Evolutionary conservation across 371 early-diverging fungal species (phyloP).

Genomic region (Neoconidiobolus thromboides): DNA sequence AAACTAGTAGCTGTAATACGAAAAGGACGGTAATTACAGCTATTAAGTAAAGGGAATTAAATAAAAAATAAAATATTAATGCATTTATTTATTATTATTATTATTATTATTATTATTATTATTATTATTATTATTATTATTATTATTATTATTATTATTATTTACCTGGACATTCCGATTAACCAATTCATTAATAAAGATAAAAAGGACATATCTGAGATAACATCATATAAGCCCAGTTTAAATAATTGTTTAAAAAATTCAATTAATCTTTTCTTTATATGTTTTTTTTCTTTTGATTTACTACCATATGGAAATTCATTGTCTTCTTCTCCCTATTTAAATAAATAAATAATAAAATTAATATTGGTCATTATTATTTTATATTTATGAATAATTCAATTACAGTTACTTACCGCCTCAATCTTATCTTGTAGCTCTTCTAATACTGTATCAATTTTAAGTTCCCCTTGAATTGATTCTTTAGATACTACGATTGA

Average conservation of each 20-base stretch:
- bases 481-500: too few species aligned
- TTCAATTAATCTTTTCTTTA: neutral
- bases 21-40: constrained; percentile 67
- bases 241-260: neutral
- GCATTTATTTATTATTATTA: neutral
- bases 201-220: neutral
- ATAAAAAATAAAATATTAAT: neutral
- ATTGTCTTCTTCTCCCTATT: neutral
- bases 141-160: neutral
- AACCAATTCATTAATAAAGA: constrained; percentile 13
- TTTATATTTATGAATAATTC: neutral
- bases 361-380: too few species aligned
- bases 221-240: neutral
- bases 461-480: too few species aligned
- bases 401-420: constrained; percentile 4
- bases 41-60: constrained; percentile 8
- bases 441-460: constrained; percentile 14
- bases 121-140: too few species aligned
- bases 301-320: neutral
- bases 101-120: neutral
- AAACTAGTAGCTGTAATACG: constrained; percentile 68
- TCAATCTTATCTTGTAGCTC: constrained; percentile 27
- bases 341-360: neutral
- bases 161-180: constrained; percentile 17
- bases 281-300: neutral